Evolutionary conservation across 2,329 filamentous ascomycete species (phyloP), one percentile per base, ranked within the genome.

Genomic region (Albophoma yamanashiensis): DNA sequence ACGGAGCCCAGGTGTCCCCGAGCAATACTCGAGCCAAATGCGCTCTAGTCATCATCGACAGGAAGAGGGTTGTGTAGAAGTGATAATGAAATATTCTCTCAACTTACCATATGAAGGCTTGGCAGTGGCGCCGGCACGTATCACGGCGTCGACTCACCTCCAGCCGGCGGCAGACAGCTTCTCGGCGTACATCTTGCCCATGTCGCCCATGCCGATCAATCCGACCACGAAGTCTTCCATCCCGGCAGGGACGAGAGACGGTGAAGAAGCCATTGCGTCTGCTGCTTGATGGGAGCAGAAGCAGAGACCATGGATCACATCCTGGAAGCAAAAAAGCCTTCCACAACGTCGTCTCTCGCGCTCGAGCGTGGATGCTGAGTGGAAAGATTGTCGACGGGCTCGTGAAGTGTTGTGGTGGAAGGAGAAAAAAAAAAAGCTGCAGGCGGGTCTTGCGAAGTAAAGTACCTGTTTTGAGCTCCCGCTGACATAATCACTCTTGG

Each of bases 1-100:
- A 86, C 89, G 88, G 80, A 76, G 78, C 76, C 80, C 80, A 79
- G 79, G 76, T 76, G 75, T 73, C 78, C 77, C 78, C 81, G 79
- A 76, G 80, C 86, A 85, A 92, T 96, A 83, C 93, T 97, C 93
- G 91, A 97, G 93, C 93, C 93, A 97, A 97, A 97, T 97, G 93
- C 93, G 92, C 93, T 97, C 93, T 93, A 91, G 93, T 97, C 93
- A 97, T 97, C 93, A 95, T 92, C 73, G 74, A 74, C 39, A 74
- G 70, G 62, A 60, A 70, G 11, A 64, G 7, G 62, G 61, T 57
- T 47, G 58, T 56, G 53, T 31, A 61, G 39, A 59, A 63, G 1
- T 17, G 20, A 60, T 45, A 56, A 62, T 53, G 58, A 34, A 47
- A 25, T 20, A 12, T 7, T 20, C 8, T 20, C 8, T 34, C 39